Base-by-base conservation (phyloP, 129 eudicot genomes). In the Deinandra increscens region DNA sequence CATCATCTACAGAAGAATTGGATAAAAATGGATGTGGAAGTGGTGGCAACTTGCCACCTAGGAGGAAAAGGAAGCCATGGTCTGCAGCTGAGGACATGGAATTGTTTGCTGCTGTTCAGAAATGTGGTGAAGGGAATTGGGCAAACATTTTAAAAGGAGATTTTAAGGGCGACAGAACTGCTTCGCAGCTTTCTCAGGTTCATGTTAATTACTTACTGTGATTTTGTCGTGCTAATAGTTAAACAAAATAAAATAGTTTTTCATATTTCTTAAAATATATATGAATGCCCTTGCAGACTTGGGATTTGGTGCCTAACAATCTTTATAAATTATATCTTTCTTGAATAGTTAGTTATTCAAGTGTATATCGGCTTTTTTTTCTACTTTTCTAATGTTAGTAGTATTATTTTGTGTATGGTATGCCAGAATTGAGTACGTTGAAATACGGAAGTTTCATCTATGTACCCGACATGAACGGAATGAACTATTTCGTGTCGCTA, bases 91-190 rank as follows among this genome's bases (percentile, higher is more conserved):
- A 92, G 78, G 98, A 92, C 50, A 26, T 41, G 78, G 86, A 88
- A 75, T 75, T 92, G 17, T 79, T 87, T 77, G 91, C 95, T 58
- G 91, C 96, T 18, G 98, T 92, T 61, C 75, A 84, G 58, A 88
- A 86, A 75, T 84, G 77, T 60, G 98, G 96, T 50, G 98, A 88
- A 81, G 91, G 89, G 46, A 92, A 84, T 81, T 92, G 98, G 98
- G 96, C 89, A 23, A 82, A 45, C 81, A 86, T 92, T 26, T 75
- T 86, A 14, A 84, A 84, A 84, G 86, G 82, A 43, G 88, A 86
- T 71, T 91, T 84, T 70, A 83, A 86, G 81, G 80, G 85, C 22
- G 96, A 86, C 43, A 84, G 96, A 79, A 82, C 90, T 50, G 81
- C 98, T 48, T 76, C 91, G 60, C 96, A 92, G 74, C 78, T 92